Evolutionary conservation across 2,329 filamentous ascomycete species (phyloP), one percentile per base, ranked within the genome.

Genomic region (Cyphellophora attinorum): DNA sequence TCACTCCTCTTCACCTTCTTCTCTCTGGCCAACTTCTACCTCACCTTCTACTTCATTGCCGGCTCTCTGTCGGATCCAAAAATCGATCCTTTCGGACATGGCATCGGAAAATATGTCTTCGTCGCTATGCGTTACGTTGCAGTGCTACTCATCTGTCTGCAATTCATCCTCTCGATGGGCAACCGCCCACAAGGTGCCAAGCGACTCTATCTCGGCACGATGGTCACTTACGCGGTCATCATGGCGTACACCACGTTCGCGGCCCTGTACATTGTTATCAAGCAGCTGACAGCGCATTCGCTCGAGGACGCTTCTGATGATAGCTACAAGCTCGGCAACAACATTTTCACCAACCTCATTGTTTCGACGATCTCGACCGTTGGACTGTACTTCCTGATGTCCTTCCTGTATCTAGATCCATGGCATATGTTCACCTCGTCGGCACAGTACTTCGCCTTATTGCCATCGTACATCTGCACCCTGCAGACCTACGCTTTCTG

Each of bases 381-480:
- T 27, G 91, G 93, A 1, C 69, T 98, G 25, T 98, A 96, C 70
- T 91, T 98, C 65, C 60, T 94, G 62, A 94, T 93, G 79, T 91
- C 82, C 15, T 85, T 98, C 64, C 64, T 98, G 41, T 98, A 98
- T 61, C 75, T 98, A 30, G 93, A 98, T 50, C 91, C 91, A 0
- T 98, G 91, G 91, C 91, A 98, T 67, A 91, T 98, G 83, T 82
- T 98, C 63, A 98, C 91, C 10, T 89, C 81, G 0, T 79, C 84
- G 0, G 75, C 71, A 1, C 88, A 95, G 57, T 98, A 98, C 67
- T 95, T 98, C 57, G 72, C 88, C 30, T 76, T 98, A 16, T 70
- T 98, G 21, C 91, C 91, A 0, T 80, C 72, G 25, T 98, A 96
- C 65, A 93, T 98, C 60, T 96, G 91, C 66, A 96, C 85, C 0